These are phyloP conservation scores for Diplotaxis tenuifolia DNA, from an alignment of 345 rosid genomes.

Conservation along the genomic window DNA sequence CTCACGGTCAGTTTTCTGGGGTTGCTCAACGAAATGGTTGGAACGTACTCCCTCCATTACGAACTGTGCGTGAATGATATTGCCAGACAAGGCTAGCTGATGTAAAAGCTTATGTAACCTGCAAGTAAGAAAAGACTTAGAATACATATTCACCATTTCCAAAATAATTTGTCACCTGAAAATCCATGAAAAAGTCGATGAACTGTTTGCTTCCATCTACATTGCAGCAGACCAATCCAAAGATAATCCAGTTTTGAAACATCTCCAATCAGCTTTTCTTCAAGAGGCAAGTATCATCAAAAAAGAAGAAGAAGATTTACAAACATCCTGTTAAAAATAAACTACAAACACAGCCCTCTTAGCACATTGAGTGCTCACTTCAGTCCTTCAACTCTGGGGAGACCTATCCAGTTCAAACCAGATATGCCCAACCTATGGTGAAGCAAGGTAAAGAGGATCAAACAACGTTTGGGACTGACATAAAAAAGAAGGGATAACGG, in stretches of 20 bases:
- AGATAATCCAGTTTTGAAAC: slow-evolving; percentile 51
- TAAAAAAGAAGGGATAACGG: slow-evolving; percentile 33
- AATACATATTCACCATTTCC: slow-evolving; percentile 27
- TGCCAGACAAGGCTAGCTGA: slow-evolving; percentile 48
- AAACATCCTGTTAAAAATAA: slow-evolving; percentile 34
- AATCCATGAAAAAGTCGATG: slow-evolving; percentile 60
- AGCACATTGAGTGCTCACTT: slow-evolving; percentile 52
- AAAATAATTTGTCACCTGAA: slow-evolving; percentile 47
- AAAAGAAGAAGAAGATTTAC: slow-evolving; percentile 46
- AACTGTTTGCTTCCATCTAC: slow-evolving; percentile 65
- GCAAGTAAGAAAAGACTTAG: slow-evolving; percentile 54
- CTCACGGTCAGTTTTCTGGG: slow-evolving; percentile 18
- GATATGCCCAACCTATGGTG: slow-evolving; percentile 65
- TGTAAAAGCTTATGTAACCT: slow-evolving; percentile 48
- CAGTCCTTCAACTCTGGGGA: slow-evolving; percentile 53
- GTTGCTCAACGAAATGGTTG: slow-evolving; percentile 25
- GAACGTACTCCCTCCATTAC: slow-evolving; percentile 43
- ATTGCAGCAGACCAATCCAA: slow-evolving; percentile 57
- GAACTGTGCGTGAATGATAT: no score
- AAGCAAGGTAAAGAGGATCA: slow-evolving; percentile 70
- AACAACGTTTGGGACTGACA: slow-evolving; percentile 44
- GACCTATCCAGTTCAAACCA: slow-evolving; percentile 48
- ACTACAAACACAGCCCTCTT: slow-evolving; percentile 45
- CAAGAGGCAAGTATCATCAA: slow-evolving; percentile 58
- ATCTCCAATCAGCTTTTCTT: slow-evolving; percentile 70